Base-by-base conservation (phyloP, 352 stramenopile species). In the Phytophthora capsici region DNA sequence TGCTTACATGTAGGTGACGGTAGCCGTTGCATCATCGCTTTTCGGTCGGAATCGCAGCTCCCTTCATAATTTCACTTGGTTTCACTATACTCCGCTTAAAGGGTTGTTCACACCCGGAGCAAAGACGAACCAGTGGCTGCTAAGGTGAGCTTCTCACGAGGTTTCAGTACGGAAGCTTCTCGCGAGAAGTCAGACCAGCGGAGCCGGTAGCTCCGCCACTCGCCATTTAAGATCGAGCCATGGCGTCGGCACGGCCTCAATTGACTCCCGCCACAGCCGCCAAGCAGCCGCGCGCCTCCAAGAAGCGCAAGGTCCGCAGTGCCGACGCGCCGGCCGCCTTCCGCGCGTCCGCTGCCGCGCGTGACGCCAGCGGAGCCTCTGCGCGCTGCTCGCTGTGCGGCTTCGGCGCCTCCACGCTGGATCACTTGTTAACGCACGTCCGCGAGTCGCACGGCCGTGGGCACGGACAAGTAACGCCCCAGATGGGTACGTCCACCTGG, bases 271-370 rank as follows among this genome's bases (percentile, higher is more conserved):
- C 52, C 3, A 3, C 44, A 7, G 37, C 46, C n/a, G 12, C n/a
- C 38, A 64, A 62, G 45, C 55, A 68, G 20, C 23, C 40, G 13
- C 57, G 48, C 54, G n/a, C 57, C 36, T 28, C 46, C 48, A 90
- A 90, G 70, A 92, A 90, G 69, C 81, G 84, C 64, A 89, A 89
- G 71, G 77, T 46, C 40, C 56, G 36, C 34, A 61, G 26, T 41
- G n/a, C n/a, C n/a, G 55, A 68, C 36, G 58, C 49, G 20, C 56
- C 58, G 63, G 50, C 65, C 66, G 20, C 28, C 25, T 66, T 63
- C 37, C 60, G 46, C 50, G 38, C 58, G 20, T 48, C 59, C 57
- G 25, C 53, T 32, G 56, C 56, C 25, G 23, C 40, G 22, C 32
- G 53, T 1, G 52, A 65, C 6, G 19, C 63, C 45, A 41, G 49